Evolutionary conservation across 176 grass and related monocot genomes (phyloP), one percentile per base, ranked within the genome.

Genomic region (Eremochloa ophiuroides): DNA sequence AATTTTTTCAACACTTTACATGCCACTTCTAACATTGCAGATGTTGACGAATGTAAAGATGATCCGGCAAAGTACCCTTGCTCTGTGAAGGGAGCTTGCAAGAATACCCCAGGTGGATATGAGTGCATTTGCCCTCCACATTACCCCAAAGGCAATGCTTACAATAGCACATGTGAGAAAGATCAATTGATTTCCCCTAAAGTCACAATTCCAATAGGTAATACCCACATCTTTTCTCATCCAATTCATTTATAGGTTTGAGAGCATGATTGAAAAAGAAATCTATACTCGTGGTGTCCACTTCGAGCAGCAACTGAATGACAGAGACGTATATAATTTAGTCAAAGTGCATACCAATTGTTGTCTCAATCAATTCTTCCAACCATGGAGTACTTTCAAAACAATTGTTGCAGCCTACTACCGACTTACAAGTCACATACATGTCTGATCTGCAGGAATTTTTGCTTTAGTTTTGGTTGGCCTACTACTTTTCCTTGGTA

Each of bases 11-110:
- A 65, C 30, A 34, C 8, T 65, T 66, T 22, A 66, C 1, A n/a
- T 37, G 17, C 17, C 30, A 66, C 31, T 11, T 8, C 15, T 37
- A 67, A n/a, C 5, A 3, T 64, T 73, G 42, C 15, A 74, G 80
- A 83, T 83, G 25, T 83, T 65, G 70, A 83, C 8, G 80, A 83
- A 34, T 83, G 80, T 29, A 50, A 2, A 2, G 13, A 65, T 27
- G 20, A 55, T 55, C 50, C 20, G 3, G 5, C 0, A 0, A 65
- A 64, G 0, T 13, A 72, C 38, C 13, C 58, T 12, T 82, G 80
- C 69, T 25, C 30, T 23, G 48, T 25, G 17, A 22, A 73, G 0
- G 80, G 29, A 34, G 35, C 1, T 16, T 83, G 80, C 20, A 8
- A 37, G 0, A 74, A 83, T 10, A 65, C 15, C 6, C 14, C 6